A percentile compares a stretch with the other conserved stretches of the same genome.
These are phyloP conservation scores for Aspergillus fumigatiaffinis DNA, from an alignment of 2,329 filamentous ascomycete genomes.

Conservation along the genomic window DNA sequence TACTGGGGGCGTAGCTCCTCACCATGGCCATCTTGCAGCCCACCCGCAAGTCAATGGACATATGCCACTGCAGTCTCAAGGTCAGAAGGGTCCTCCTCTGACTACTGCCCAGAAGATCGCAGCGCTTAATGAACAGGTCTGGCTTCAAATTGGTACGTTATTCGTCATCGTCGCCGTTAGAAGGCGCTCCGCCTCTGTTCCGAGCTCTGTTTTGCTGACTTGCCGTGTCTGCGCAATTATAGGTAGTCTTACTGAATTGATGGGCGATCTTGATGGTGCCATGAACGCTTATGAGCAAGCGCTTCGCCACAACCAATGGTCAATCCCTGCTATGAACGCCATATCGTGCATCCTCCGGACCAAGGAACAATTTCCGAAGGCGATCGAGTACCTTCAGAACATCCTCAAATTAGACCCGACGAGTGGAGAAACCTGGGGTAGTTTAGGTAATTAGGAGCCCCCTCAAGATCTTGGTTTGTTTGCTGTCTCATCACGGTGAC, in stretches of 20 bases:
- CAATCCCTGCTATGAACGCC: conserved; percentile 85
- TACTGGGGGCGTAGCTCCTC: conserved; percentile 66
- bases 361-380: conserved; percentile 89
- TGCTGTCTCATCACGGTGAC: not conserved
- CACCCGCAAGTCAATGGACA: conserved; percentile 47
- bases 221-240: not conserved
- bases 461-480: not conserved
- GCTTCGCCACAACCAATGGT: conserved; percentile 80
- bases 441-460: conserved; percentile 64
- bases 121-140: conserved; percentile 78
- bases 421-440: conserved; percentile 96
- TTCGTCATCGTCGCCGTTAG: not conserved
- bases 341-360: conserved; percentile 88
- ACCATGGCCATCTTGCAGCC: conserved; percentile 47
- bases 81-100: conserved; percentile 56
- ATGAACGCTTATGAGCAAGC: conserved; percentile 89
- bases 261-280: conserved; percentile 84
- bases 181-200: not conserved
- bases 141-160: conserved; percentile 82
- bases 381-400: conserved; percentile 85
- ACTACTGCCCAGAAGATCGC: conserved; percentile 70
- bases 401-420: conserved; percentile 84
- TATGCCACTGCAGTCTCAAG: conserved; percentile 50
- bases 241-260: conserved; percentile 83
- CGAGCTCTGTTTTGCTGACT: conserved; percentile 9